A percentile compares a stretch with the other conserved stretches of the same genome.
These are phyloP conservation scores for Capsella rubella DNA, from an alignment of 441 rosid species.

Conservation along the genomic window DNA sequence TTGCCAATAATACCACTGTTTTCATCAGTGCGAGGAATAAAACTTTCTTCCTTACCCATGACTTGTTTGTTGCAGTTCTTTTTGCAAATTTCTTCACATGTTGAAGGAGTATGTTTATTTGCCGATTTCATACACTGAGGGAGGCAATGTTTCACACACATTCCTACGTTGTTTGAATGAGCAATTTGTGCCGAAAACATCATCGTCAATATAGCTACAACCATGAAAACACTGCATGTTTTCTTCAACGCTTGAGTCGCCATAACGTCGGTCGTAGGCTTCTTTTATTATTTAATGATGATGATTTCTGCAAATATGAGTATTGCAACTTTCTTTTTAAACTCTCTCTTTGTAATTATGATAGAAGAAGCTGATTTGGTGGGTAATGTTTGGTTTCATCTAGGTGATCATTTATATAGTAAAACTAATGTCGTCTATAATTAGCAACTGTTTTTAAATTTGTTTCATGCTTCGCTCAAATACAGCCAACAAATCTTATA, in stretches of 20 bases:
- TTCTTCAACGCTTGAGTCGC: not conserved
- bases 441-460: not conserved
- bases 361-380: conserved; percentile 4
- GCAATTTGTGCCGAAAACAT: conserved; percentile 6
- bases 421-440: not conserved
- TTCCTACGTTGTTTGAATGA: not conserved
- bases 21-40: too few relatives aligned
- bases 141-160: conserved; percentile 13
- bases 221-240: not conserved
- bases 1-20: too few relatives aligned
- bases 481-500: too few relatives aligned
- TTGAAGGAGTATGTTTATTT: too few relatives aligned
- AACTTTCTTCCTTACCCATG: too few relatives aligned
- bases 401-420: conserved; percentile 19
- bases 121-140: too few relatives aligned
- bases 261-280: not conserved
- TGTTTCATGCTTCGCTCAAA: too few relatives aligned
- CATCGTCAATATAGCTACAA: not conserved
- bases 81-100: too few relatives aligned
- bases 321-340: not conserved
- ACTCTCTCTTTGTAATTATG: not conserved
- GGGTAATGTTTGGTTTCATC: not conserved
- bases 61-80: not conserved
- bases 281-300: too few relatives aligned
- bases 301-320: not conserved